Evolutionary conservation across 2,329 filamentous ascomycete genomes (phyloP).

Genomic region (Fusarium oxysporum): DNA sequence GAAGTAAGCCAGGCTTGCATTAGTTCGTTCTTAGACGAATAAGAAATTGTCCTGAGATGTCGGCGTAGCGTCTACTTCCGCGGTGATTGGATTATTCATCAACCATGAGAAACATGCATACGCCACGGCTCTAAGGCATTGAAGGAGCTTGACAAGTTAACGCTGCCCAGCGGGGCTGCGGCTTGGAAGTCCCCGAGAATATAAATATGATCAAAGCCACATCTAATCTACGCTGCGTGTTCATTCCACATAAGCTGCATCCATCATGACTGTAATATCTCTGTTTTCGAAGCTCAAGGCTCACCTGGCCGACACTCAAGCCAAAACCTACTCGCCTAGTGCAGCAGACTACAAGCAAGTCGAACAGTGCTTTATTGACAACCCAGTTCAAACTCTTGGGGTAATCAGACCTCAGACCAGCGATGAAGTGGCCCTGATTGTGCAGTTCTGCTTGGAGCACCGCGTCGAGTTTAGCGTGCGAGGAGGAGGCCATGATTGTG

Average conservation of each 20-base stretch:
- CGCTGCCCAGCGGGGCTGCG: rapidly evolving
- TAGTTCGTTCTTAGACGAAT: neutral
- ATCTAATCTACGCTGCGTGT: neutral
- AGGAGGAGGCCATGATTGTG: slow-evolving; percentile 19
- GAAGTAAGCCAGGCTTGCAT: neutral
- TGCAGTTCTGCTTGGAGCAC: neutral
- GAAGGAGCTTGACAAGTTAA: rapidly evolving
- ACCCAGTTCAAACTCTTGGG: neutral
- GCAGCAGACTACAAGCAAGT: slow-evolving; percentile 27
- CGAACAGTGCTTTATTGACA: slow-evolving; percentile 2
- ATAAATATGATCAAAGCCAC: neutral
- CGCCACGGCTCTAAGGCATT: no score
- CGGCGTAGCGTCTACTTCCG: neutral
- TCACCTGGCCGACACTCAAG: neutral
- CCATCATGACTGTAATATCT: neutral
- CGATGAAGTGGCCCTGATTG: neutral
- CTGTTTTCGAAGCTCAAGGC: neutral
- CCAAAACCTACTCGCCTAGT: neutral
- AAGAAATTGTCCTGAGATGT: rapidly evolving
- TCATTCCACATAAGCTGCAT: rapidly evolving
- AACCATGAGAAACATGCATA: neutral
- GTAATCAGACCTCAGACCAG: neutral
- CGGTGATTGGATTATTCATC: neutral
- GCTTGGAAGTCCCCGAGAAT: rapidly evolving
- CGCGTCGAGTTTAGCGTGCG: slow-evolving; percentile 6